phyloP scores from a whole-genome alignment of 345 rosid genomes.

The Corchorus capsularis region DNA sequence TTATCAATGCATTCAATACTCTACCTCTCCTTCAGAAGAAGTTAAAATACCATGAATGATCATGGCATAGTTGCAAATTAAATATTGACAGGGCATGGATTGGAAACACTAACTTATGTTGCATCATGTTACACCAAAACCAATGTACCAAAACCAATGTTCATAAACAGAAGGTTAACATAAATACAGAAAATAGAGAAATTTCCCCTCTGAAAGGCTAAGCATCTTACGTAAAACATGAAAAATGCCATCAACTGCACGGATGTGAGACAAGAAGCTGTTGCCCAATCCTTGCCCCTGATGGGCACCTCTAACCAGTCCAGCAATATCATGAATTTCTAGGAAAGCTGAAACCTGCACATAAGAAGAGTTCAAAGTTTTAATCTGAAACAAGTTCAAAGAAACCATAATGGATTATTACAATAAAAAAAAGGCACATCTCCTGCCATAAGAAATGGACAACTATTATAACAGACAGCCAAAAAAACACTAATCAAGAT shows the following conservation, averaged over 20 bases:
- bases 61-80: neutral
- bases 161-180: neutral
- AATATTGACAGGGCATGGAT: neutral
- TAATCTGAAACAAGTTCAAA: neutral
- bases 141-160: neutral
- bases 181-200: neutral
- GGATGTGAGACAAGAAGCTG: conserved; percentile 92
- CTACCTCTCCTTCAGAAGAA: neutral
- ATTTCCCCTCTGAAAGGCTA: neutral
- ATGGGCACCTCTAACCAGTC: conserved; percentile 95
- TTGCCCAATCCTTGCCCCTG: conserved; percentile 97
- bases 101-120: neutral
- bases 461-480: neutral
- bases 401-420: neutral
- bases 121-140: neutral
- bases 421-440: neutral
- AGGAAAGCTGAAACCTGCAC: conserved; percentile 82
- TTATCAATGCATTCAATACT: neutral
- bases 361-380: conserved; percentile 10
- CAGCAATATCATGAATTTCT: conserved; percentile 98
- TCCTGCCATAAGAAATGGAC: neutral
- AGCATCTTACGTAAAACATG: conserved; percentile 81
- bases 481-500: neutral
- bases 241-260: conserved; percentile 99
- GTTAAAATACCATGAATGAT: neutral